A percentile compares a stretch with the other conserved stretches of the same genome.
phyloP scores from a whole-genome alignment of 1,139 yeast species.

The Candida sanyaensis region DNA sequence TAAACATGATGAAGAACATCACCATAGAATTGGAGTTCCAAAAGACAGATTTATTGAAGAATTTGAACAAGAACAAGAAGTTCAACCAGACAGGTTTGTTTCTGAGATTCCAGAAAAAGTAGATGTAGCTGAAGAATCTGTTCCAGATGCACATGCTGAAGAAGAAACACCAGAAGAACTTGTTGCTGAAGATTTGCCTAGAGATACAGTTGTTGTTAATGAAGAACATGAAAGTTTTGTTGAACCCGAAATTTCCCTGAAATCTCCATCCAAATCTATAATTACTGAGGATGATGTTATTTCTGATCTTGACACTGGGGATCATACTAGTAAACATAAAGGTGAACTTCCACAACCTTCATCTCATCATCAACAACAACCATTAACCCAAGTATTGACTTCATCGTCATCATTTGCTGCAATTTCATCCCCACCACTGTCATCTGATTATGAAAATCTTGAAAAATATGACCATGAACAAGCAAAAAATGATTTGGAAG shows the following conservation, averaged over 20 bases:
- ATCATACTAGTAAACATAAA: background rate
- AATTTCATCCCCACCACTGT: constrained; percentile 26
- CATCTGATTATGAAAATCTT: constrained; percentile 21
- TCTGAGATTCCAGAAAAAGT: background rate
- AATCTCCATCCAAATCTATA: constrained; percentile 12
- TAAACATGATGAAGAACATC: background rate
- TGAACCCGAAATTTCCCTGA: constrained; percentile 9
- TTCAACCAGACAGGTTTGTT: background rate
- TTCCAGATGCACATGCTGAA: background rate
- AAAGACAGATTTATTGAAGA: background rate
- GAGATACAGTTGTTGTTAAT: constrained; percentile 1
- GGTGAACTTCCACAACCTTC: constrained; percentile 3
- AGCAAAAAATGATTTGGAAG: constrained; percentile 17
- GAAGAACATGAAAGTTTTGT: constrained; percentile 9
- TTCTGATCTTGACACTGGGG: constrained; percentile 12
- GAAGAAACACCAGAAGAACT: constrained; percentile 4
- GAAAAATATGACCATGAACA: constrained; percentile 14
- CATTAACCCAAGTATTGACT: constrained; percentile 29
- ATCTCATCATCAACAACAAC: constrained; percentile 2
- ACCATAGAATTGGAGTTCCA: background rate
- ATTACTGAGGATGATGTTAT: constrained; percentile 13
- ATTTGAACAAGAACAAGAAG: background rate
- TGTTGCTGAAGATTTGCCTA: constrained; percentile 1
- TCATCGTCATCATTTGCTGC: constrained; percentile 45
- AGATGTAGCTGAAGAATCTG: background rate